A percentile compares a stretch with the other conserved stretches of the same genome.
Conservation (phyloP, 306 rosid genomes). For the Inga laurina region DNA sequence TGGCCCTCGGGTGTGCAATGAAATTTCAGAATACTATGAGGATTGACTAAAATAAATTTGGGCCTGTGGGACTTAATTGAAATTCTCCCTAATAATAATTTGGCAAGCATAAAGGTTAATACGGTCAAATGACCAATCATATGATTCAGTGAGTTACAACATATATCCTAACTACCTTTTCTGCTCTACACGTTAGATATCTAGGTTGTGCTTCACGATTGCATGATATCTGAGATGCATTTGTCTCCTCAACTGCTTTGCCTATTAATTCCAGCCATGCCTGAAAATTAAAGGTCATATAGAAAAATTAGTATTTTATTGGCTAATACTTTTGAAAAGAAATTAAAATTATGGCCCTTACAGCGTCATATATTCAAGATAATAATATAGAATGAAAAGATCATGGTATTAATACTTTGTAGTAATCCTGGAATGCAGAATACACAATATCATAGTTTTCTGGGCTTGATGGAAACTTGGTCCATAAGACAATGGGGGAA, state of each 20-base stretch:
- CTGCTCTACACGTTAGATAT: constrained; percentile 81
- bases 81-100: neutral
- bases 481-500: constrained; percentile 96
- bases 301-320: neutral
- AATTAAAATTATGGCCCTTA: neutral
- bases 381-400: neutral
- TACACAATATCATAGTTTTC: constrained; percentile 56
- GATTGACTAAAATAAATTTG: too few species aligned
- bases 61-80: too few species aligned
- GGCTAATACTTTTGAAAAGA: constrained; percentile 17
- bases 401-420: constrained; percentile 57
- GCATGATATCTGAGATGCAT: constrained; percentile 44
- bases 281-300: constrained; percentile 37
- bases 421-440: constrained; percentile 83
- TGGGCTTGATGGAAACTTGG: constrained; percentile 69
- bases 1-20: too few species aligned
- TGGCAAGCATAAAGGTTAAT: neutral
- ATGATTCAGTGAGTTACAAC: neutral
- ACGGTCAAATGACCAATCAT: constrained; percentile 25
- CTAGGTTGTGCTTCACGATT: constrained; percentile 85
- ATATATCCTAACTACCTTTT: constrained; percentile 59
- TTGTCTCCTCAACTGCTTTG: constrained; percentile 54
- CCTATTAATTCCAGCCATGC: constrained; percentile 72
- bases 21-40: too few species aligned
- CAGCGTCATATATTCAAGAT: neutral